Percentiles rank a stretch among this genome's conserved stretches.
Evolutionary conservation across 257 asterid species (phyloP).

Genomic region (Solanum sitiens): DNA sequence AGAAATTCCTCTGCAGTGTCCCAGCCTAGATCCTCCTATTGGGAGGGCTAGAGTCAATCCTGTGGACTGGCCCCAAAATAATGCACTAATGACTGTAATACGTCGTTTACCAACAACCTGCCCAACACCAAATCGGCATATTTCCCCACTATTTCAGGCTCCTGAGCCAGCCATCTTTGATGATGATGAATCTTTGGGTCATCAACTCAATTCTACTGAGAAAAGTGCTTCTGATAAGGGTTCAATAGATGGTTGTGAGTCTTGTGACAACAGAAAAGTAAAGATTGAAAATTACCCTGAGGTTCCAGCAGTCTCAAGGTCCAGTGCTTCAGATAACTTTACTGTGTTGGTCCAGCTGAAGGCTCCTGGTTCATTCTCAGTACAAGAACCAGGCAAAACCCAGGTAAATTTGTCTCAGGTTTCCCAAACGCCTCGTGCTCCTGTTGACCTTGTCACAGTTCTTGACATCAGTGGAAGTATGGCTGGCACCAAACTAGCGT

Average conservation of each 20-base stretch:
- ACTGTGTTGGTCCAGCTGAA: conserved; percentile 62
- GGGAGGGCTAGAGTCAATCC: conserved; percentile 49
- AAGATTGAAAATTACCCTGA: conserved; percentile 57
- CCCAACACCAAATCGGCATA: conserved; percentile 43
- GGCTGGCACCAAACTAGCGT: conserved; percentile 96
- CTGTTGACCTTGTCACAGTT: conserved; percentile 96
- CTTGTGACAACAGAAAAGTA: conserved; percentile 27
- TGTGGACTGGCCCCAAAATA: conserved; percentile 46
- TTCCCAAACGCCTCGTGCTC: conserved; percentile 61
- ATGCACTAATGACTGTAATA: conserved; percentile 46
- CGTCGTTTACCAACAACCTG: conserved; percentile 59
- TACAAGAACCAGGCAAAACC: conserved; percentile 18
- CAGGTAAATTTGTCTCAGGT: conserved; percentile 20
- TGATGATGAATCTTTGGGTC: conserved; percentile 80
- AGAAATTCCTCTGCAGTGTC: conserved; percentile 70
- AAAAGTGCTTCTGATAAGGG: conserved; percentile 14
- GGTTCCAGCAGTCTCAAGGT: conserved; percentile 49
- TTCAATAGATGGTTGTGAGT: conserved; percentile 1
- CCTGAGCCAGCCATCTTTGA: conserved; percentile 79
- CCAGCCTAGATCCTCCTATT: conserved; percentile 34
- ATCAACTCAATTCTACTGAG: conserved; percentile 15
- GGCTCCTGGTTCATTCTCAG: conserved; percentile 70
- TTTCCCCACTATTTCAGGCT: conserved; percentile 28
- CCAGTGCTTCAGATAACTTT: conserved; percentile 31
- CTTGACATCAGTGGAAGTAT: conserved; percentile 97